Percentiles rank a stretch among this genome's conserved stretches.
Evolutionary conservation across 2,329 filamentous ascomycete species (phyloP).

Genomic region (Botrytis porri): DNA sequence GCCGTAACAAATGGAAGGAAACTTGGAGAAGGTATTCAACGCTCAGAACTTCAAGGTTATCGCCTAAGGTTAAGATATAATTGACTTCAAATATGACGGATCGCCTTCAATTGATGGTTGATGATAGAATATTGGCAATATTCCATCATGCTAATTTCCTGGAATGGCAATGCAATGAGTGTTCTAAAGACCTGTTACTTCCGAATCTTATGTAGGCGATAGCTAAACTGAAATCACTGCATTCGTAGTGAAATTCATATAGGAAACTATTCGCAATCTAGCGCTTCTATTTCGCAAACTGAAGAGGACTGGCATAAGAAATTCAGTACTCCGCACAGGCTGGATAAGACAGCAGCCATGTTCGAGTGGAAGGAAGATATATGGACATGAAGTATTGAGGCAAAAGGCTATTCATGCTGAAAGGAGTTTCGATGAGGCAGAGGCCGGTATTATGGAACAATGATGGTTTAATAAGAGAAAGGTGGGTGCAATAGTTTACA

Average conservation of each 20-base stretch:
- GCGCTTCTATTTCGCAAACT: neutral
- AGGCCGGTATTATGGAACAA: neutral
- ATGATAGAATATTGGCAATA: conserved; percentile 41
- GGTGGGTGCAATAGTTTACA: conserved; percentile 42
- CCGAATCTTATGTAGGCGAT: neutral
- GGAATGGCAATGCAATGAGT: neutral
- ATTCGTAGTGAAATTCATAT: neutral
- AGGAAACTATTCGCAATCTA: neutral
- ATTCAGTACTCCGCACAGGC: neutral
- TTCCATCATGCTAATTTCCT: conserved; percentile 42
- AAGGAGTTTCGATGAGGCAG: conserved; percentile 24
- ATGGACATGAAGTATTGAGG: neutral
- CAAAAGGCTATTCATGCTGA: conserved; percentile 36
- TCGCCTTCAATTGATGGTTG: conserved; percentile 41
- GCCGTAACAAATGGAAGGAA: neutral
- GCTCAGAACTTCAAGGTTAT: conserved; percentile 7
- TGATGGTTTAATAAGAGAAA: conserved; percentile 46
- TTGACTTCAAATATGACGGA: conserved; percentile 43
- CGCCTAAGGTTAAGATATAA: conserved; percentile 12
- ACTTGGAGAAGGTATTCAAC: neutral
- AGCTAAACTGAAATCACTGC: neutral
- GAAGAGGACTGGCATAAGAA: neutral
- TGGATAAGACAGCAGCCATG: neutral
- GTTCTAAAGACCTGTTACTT: neutral
- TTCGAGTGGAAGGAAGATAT: conserved; percentile 24